Base-by-base conservation (phyloP, 176 grass and related monocot genomes). In the Triticum monococcum region DNA sequence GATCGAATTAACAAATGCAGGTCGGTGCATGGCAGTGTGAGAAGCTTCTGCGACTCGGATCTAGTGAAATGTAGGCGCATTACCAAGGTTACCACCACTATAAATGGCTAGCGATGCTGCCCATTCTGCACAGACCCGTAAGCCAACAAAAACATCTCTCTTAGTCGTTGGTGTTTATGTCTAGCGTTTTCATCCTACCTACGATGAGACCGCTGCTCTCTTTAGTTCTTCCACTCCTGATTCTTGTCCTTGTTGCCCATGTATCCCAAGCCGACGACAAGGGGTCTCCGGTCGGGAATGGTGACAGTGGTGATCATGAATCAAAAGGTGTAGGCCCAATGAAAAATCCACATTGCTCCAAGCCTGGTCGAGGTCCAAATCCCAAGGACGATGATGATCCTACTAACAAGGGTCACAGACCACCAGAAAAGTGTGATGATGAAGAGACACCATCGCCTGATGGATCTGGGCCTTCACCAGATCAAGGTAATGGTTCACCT, bases 271-370 rank as follows among this genome's bases (percentile, higher is more conserved):
- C 81, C 3, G 83, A 86, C 1, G 61, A 60, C 8, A 81, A 85
- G 59, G 41, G 65, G 18, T 14, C 31, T 11, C 11, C 31, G 10
- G 30, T 20, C 3, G 75, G 31, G 35, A 25, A 63, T 7, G 13
- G 40, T 30, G 8, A 22, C 4, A 9, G 38, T 7, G 40, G 18
- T 1, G 43, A 46, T 13, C 43, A 46, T 46, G 43, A 46, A 46
- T 68, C 30, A 7, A 73, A 79, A 84, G 81, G 81, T 16, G 30
- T 72, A 54, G 87, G 87, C 3, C 87, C 81, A 0, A 66, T 84
- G 66, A 79, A 89, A 4, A 89, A 89, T 31, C 81, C 87, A 18
- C 87, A 89, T 50, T 89, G 87, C n/a, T 54, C 87, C 9, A 89
- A 84, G 43, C 87, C 87, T 4, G 75, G 87, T 5, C 38, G 3